These are phyloP conservation scores for Russula sp. DNA, from an alignment of 768 basidiomycete species.

Conservation along the genomic window DNA sequence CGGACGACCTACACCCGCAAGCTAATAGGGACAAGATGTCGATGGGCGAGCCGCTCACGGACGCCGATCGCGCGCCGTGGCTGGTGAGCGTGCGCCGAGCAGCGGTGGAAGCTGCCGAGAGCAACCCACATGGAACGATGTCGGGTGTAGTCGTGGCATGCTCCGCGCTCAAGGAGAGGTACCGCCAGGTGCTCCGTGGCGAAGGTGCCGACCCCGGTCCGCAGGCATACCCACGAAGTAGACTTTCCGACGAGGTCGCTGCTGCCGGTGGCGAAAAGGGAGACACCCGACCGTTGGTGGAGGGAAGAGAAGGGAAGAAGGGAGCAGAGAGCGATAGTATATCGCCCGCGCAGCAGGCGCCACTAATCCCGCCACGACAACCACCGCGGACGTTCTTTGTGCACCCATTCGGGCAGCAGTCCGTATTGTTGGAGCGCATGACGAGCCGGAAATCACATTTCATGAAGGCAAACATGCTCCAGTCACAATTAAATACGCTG, in stretches of 20 bases:
- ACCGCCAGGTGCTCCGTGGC: constrained; percentile 79
- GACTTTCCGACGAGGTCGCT: not conserved
- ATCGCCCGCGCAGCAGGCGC: not conserved
- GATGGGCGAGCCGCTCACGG: constrained; percentile 62
- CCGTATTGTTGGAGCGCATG: constrained; percentile 58
- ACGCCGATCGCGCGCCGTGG: constrained; percentile 85
- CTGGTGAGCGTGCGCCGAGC: constrained; percentile 60
- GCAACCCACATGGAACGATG: not conserved
- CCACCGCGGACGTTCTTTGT: constrained; percentile 59
- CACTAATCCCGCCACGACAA: constrained; percentile 29
- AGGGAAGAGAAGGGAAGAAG: not conserved
- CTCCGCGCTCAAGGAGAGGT: constrained; percentile 74
- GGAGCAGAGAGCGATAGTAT: constrained; percentile 8
- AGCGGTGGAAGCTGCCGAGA: constrained; percentile 55
- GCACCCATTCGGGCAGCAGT: constrained; percentile 57
- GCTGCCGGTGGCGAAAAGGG: not conserved
- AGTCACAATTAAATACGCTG: constrained; percentile 65
- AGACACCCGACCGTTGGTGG: not conserved
- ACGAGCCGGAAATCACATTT: constrained; percentile 61
- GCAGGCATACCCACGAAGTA: not conserved
- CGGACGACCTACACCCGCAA: constrained; percentile 78
- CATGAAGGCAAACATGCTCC: constrained; percentile 78
- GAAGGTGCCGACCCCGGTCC: not conserved
- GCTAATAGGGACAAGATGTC: constrained; percentile 87
- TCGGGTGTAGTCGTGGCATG: constrained; percentile 76